These are phyloP conservation scores for Aspergillus ochraceoroseus DNA, from an alignment of 2,329 filamentous ascomycete species.

Conservation along the genomic window DNA sequence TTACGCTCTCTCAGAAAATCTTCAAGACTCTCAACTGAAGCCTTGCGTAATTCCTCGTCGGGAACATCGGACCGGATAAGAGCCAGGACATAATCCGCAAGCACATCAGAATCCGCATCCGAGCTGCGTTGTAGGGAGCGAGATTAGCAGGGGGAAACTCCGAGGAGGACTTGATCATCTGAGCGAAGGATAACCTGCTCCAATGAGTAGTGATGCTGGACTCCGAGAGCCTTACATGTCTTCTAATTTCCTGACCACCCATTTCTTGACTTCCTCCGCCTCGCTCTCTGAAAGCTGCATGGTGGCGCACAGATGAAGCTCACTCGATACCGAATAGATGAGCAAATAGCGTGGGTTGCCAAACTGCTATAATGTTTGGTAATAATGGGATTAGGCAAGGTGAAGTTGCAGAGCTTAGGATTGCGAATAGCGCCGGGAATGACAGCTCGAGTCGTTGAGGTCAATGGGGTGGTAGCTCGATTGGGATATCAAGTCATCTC, in stretches of 20 bases:
- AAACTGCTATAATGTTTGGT: not conserved
- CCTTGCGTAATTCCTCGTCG: slow-evolving; percentile 50
- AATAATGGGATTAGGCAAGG: no score
- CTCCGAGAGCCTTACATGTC: slow-evolving; percentile 46
- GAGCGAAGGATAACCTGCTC: no score
- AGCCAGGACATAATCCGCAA: slow-evolving; percentile 59
- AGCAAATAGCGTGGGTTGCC: slow-evolving; percentile 3
- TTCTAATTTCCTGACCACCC: slow-evolving; percentile 56
- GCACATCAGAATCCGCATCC: slow-evolving; percentile 58
- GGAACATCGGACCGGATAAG: slow-evolving; percentile 54
- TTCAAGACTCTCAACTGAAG: slow-evolving; percentile 52
- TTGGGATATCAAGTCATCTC: slow-evolving; percentile 1
- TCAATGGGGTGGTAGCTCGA: not conserved
- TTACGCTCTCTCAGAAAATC: slow-evolving; percentile 55
- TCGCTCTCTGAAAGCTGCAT: slow-evolving; percentile 56
- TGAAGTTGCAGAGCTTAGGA: not conserved
- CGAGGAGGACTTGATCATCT: not conserved
- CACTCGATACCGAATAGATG: not conserved
- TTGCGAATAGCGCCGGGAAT: not conserved
- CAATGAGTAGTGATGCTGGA: not conserved
- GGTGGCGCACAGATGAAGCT: not conserved
- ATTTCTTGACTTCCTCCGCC: slow-evolving; percentile 51
- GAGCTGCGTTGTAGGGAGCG: slow-evolving; percentile 40
- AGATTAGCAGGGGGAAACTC: slow-evolving; percentile 1
- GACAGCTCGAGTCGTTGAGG: not conserved